Evolutionary conservation across 768 basidiomycete species (phyloP).

Genomic region (Naganishia randhawae): DNA sequence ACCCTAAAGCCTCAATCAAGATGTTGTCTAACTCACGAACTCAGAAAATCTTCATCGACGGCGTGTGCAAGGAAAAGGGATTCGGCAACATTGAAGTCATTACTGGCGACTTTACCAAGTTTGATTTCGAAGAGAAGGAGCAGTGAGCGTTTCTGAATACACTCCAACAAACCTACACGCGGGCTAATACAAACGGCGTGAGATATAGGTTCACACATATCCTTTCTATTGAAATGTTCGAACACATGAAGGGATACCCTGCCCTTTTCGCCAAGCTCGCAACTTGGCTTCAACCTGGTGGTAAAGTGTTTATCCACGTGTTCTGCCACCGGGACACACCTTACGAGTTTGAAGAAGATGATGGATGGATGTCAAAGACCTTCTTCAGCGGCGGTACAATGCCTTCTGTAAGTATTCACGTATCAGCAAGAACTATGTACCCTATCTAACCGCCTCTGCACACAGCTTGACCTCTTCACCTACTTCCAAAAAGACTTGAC

Average conservation of each 20-base stretch:
- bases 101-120: constrained; percentile 65
- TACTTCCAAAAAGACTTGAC: constrained; percentile 67
- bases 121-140: constrained; percentile 58
- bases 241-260: constrained; percentile 74
- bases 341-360: constrained; percentile 66
- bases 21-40: constrained; percentile 67
- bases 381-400: constrained; percentile 75
- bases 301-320: constrained; percentile 66
- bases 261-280: constrained; percentile 61
- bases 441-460: constrained; percentile 46
- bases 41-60: constrained; percentile 65
- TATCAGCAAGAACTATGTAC: not conserved
- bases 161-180: not conserved
- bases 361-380: constrained; percentile 71
- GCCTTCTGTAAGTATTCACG: constrained; percentile 54
- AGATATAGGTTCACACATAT: constrained; percentile 63
- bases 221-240: constrained; percentile 68
- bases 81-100: constrained; percentile 62
- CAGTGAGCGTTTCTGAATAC: constrained; percentile 51
- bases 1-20: constrained; percentile 62
- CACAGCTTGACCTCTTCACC: constrained; percentile 45
- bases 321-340: constrained; percentile 65
- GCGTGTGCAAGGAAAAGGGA: constrained; percentile 55
- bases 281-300: constrained; percentile 61
- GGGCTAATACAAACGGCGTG: not conserved